Conservation (phyloP, 2,329 filamentous ascomycete genomes). For the Fusarium redolens region DNA sequence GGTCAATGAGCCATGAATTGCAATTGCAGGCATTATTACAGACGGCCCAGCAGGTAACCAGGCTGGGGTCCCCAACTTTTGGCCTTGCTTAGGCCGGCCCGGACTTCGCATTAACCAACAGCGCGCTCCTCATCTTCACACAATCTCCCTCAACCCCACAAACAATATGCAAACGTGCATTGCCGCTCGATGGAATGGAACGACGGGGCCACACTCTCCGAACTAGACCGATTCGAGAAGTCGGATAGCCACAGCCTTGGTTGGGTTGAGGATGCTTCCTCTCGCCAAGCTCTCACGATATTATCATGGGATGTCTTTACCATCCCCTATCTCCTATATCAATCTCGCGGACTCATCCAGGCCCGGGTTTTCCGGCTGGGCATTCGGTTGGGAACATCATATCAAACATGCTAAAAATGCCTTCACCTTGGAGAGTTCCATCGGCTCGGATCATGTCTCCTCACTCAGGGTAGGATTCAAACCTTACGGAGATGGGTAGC, state of each 20-base stretch:
- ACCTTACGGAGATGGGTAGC: conserved; percentile 8
- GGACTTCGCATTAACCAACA: conserved; percentile 28
- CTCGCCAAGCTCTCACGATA: conserved; percentile 21
- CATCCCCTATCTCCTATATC: conserved; percentile 4
- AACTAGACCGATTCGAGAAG: conserved; percentile 14
- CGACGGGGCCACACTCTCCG: conserved; percentile 17
- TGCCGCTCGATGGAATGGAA: conserved; percentile 31
- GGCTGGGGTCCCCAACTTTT: conserved; percentile 36
- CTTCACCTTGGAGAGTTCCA: neutral
- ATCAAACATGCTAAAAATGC: conserved; percentile 3
- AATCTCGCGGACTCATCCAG: conserved; percentile 1
- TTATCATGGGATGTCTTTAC: conserved; percentile 12
- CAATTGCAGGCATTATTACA: conserved; percentile 14
- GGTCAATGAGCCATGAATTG: conserved; percentile 8
- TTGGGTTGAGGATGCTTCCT: neutral
- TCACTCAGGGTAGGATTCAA: conserved; percentile 12
- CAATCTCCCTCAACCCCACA: conserved; percentile 38
- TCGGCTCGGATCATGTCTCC: conserved; percentile 8
- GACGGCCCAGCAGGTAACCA: conserved; percentile 3
- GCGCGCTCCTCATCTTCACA: conserved; percentile 2
- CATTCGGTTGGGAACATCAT: neutral
- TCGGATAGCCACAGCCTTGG: conserved; percentile 2
- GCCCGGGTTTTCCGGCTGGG: conserved; percentile 16
- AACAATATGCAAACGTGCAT: conserved; percentile 32
- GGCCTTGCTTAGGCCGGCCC: conserved; percentile 6